These are phyloP conservation scores for Diaporthe sp. DNA, from an alignment of 2,329 filamentous ascomycete genomes.

Conservation along the genomic window DNA sequence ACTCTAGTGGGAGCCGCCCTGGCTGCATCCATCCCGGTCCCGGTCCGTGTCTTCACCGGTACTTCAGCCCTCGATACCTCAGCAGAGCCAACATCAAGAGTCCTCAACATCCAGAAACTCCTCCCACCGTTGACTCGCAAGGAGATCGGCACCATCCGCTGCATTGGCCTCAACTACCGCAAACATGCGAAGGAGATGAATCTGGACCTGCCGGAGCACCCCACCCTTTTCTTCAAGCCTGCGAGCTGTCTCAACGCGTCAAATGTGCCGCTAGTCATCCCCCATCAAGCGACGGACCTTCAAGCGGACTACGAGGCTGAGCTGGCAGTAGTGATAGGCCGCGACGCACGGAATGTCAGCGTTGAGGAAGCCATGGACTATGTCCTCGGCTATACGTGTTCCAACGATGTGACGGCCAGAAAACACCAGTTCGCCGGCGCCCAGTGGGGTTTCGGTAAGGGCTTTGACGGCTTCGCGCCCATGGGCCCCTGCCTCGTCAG, in stretches of 20 bases:
- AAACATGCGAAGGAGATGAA: conserved; percentile 55
- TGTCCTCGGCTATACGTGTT: conserved; percentile 69
- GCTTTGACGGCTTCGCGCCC: conserved; percentile 52
- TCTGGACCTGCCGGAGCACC: conserved; percentile 51
- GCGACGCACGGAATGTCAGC: conserved; percentile 56
- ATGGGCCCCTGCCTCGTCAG: conserved; percentile 54
- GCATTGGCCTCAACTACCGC: conserved; percentile 60
- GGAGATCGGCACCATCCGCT: conserved; percentile 57
- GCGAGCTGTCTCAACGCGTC: conserved; percentile 50
- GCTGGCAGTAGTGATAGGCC: conserved; percentile 68
- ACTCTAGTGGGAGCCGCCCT: conserved; percentile 25
- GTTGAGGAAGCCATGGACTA: conserved; percentile 60
- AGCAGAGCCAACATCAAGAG: not conserved
- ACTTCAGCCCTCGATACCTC: not conserved
- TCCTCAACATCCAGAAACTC: conserved; percentile 39
- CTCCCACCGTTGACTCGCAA: conserved; percentile 50
- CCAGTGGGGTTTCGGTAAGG: conserved; percentile 71
- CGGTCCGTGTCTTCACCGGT: conserved; percentile 40
- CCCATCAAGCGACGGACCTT: conserved; percentile 51
- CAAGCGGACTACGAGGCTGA: conserved; percentile 68
- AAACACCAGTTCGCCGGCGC: conserved; percentile 68
- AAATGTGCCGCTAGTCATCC: conserved; percentile 45
- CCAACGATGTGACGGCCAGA: conserved; percentile 66
- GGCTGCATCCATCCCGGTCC: conserved; percentile 39
- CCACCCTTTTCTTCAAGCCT: conserved; percentile 55